Percentiles rank a stretch among this genome's conserved stretches.
Conservation (phyloP, 257 asterid species). For the Nicotiana knightiana region DNA sequence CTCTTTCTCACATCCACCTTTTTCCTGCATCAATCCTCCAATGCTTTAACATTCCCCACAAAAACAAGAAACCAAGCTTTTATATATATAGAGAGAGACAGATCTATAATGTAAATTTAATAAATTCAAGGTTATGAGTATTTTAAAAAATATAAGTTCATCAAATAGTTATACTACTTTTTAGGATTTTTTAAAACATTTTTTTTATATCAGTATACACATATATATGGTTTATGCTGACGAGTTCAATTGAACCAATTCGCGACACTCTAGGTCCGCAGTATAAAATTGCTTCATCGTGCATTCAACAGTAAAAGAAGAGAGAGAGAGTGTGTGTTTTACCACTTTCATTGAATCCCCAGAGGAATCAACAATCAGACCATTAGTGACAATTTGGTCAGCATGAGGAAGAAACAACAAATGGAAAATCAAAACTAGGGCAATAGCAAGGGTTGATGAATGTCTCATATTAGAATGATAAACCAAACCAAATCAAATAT, state of each 20-base stretch:
- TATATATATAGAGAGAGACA: not conserved
- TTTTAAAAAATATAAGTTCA: not conserved
- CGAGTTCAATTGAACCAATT: not conserved
- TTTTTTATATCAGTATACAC: not conserved
- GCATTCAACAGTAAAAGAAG: not conserved
- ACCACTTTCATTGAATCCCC: not conserved
- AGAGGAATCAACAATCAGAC: not conserved
- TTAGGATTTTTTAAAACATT: no score
- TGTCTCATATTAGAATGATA: not conserved
- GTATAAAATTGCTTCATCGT: no score
- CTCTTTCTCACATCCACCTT: slow-evolving; percentile 17
- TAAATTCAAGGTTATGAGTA: not conserved
- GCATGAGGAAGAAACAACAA: not conserved
- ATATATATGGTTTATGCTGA: not conserved
- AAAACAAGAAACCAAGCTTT: not conserved
- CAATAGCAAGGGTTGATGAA: not conserved
- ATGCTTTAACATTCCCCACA: not conserved
- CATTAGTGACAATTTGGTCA: not conserved
- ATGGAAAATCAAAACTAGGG: not conserved
- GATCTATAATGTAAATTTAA: not conserved
- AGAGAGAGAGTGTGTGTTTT: not conserved
- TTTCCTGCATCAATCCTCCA: slow-evolving; percentile 21
- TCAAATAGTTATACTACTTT: not conserved
- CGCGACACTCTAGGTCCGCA: not conserved
- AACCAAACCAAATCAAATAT: not conserved